Base-by-base conservation (phyloP, 768 basidiomycete genomes). In the Fistulinella prunicolor region DNA sequence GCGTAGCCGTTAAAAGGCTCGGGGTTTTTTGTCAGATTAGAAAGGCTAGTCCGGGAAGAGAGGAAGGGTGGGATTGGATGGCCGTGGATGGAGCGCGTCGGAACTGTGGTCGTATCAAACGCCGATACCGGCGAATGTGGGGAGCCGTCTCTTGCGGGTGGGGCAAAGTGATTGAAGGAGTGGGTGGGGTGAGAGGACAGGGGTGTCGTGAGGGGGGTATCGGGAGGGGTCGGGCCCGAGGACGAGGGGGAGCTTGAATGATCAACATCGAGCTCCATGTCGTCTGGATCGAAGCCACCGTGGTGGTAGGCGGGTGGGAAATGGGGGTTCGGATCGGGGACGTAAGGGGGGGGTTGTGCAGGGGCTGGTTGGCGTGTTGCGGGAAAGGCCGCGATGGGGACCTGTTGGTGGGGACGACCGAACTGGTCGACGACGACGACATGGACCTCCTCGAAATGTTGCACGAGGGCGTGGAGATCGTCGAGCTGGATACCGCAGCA, bases 371-470 rank as follows among this genome's bases (percentile, higher is more conserved):
- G 63, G 9, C 54, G 59, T 19, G 57, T 16, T 63, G 49, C 73
- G 65, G 58, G 78, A 68, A 54, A 73, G 60, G 54, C 19, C 3
- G 54, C 37, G 38, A 55, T 45, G 12, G 56, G 57, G 51, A 57
- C 37, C 24, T 60, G 63, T n/a, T 62, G 65, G 10, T 77, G 69
- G 10, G 63, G 55, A 13, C 60, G 71, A 16, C 64, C 64, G 28
- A 64, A 69, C n/a, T 73, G 69, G 53, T 78, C 73, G 36, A 85
- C 64, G 49, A 91, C 82, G 61, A 89, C 78, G 63, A 94, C 87
- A 64, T 95, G 93, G 39, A 83, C 82, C 50, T 92, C 86, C 61
- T 95, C 93, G 55, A 94, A 94, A 62, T 95, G 93, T 67, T 94
- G 90, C 3, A 95, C 78, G 10, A 95, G 82, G 3, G 89, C 86